Conservation (phyloP, 148 eudicot genomes). For the Dysphania ambrosioides region DNA sequence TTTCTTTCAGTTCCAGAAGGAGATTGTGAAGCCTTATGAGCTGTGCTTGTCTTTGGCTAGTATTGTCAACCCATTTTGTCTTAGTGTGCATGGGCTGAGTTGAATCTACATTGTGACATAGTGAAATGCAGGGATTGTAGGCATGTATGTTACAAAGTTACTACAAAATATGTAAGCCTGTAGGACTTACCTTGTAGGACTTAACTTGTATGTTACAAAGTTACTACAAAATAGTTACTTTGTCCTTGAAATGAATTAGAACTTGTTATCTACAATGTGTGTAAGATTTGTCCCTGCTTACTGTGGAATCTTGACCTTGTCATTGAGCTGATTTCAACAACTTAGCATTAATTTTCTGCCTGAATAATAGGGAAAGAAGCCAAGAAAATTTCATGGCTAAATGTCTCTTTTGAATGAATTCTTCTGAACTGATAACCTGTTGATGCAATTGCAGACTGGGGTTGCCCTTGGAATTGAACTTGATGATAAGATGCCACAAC, state of each 20-base stretch:
- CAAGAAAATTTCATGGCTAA: neutral
- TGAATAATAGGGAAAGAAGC: neutral
- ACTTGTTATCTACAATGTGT: neutral
- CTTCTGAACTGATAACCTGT: slow-evolving; percentile 8
- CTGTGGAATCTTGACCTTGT: neutral
- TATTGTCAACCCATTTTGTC: neutral
- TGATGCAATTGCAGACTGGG: slow-evolving; percentile 58
- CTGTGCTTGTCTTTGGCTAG: neutral
- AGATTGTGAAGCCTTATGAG: slow-evolving; percentile 1
- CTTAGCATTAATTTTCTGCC: neutral
- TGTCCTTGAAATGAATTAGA: neutral
- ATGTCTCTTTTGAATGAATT: neutral
- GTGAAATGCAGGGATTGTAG: neutral
- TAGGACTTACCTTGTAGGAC: too few species aligned
- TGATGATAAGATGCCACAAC: slow-evolving; percentile 81
- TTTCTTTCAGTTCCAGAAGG: neutral
- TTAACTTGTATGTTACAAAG: too few species aligned
- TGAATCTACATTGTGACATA: neutral
- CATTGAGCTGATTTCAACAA: neutral
- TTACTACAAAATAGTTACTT: too few species aligned
- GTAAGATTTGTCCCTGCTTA: neutral
- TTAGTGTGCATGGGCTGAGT: neutral
- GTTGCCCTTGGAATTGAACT: slow-evolving; percentile 84
- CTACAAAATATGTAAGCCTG: neutral
- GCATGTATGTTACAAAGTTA: neutral